These are phyloP conservation scores for Penicillium simplicissimum DNA, from an alignment of 495 filamentous ascomycete genomes.

Conservation along the genomic window DNA sequence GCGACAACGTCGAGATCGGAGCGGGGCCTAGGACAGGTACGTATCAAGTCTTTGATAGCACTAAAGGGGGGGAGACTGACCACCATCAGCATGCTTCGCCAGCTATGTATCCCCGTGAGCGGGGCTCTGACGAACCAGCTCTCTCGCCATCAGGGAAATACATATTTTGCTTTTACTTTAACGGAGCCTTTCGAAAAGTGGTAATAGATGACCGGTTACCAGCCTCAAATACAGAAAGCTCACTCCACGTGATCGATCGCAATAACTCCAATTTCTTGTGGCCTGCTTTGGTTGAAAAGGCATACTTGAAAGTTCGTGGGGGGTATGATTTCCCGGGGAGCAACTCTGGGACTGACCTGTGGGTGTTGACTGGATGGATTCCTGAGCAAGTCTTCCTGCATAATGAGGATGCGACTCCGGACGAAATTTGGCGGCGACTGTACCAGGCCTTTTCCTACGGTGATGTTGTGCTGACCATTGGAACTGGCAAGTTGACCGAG, in stretches of 20 bases:
- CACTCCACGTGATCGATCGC: constrained; percentile 85
- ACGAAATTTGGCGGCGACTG: constrained; percentile 76
- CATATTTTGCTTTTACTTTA: constrained; percentile 89
- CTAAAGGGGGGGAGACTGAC: constrained; percentile 20
- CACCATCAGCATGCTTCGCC: constrained; percentile 61
- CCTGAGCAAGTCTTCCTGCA: constrained; percentile 94
- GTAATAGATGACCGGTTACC: constrained; percentile 92
- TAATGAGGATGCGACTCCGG: constrained; percentile 71
- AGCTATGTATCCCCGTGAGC: constrained; percentile 72
- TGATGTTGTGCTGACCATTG: constrained; percentile 85
- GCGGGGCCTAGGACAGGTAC: constrained; percentile 60
- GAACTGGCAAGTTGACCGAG: constrained; percentile 75
- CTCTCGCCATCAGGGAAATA: constrained; percentile 84
- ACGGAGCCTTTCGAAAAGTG: constrained; percentile 86
- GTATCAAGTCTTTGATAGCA: not conserved
- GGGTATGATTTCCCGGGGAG: constrained; percentile 99
- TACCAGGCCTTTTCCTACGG: constrained; percentile 71
- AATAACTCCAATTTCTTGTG: constrained; percentile 75
- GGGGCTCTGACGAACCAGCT: constrained; percentile 50
- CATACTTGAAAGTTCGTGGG: constrained; percentile 93
- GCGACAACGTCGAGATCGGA: constrained; percentile 69
- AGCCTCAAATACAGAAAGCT: constrained; percentile 66
- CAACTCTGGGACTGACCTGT: constrained; percentile 92
- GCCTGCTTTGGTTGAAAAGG: constrained; percentile 96
- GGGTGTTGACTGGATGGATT: constrained; percentile 92